phyloP scores from a whole-genome alignment of 2,329 filamentous ascomycete species.

The Calonectria hongkongensis region DNA sequence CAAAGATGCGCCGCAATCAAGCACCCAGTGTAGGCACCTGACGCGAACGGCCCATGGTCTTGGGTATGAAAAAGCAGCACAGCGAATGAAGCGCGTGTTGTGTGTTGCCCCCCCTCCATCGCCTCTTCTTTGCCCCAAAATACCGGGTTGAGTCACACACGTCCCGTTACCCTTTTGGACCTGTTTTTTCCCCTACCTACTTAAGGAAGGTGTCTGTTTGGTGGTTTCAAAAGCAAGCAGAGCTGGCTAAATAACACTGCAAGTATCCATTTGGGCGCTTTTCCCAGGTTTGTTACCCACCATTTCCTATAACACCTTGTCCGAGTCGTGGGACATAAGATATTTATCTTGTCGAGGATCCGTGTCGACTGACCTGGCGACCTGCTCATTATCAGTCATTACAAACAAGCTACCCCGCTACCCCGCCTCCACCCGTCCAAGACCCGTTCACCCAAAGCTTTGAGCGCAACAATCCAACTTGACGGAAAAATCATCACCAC shows the following conservation, averaged over 20 bases:
- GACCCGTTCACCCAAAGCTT: constrained; percentile 16
- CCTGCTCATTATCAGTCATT: constrained; percentile 35
- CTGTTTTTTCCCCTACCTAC: constrained; percentile 21
- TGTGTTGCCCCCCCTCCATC: constrained; percentile 22
- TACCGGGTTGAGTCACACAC: constrained; percentile 34
- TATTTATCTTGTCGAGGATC: constrained; percentile 15
- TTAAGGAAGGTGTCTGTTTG: constrained; percentile 36
- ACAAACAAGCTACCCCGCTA: constrained; percentile 59
- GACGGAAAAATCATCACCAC: constrained; percentile 37
- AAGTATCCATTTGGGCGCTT: background rate
- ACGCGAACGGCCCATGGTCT: background rate
- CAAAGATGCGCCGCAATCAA: background rate
- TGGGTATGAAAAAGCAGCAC: constrained; percentile 27
- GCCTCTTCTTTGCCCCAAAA: constrained; percentile 25
- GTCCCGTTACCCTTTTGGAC: background rate
- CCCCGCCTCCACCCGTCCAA: constrained; percentile 57
- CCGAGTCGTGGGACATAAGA: background rate
- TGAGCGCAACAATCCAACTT: constrained; percentile 32
- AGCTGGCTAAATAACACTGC: constrained; percentile 5
- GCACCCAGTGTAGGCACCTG: constrained; percentile 18
- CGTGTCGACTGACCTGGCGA: constrained; percentile 29
- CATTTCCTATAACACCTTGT: background rate
- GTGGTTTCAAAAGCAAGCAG: constrained; percentile 30
- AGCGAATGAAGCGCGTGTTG: constrained; percentile 22
- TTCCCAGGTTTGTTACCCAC: constrained; percentile 10